These are phyloP conservation scores for Aspergillus viridinutans DNA, from an alignment of 2,329 filamentous ascomycete genomes.

Conservation along the genomic window DNA sequence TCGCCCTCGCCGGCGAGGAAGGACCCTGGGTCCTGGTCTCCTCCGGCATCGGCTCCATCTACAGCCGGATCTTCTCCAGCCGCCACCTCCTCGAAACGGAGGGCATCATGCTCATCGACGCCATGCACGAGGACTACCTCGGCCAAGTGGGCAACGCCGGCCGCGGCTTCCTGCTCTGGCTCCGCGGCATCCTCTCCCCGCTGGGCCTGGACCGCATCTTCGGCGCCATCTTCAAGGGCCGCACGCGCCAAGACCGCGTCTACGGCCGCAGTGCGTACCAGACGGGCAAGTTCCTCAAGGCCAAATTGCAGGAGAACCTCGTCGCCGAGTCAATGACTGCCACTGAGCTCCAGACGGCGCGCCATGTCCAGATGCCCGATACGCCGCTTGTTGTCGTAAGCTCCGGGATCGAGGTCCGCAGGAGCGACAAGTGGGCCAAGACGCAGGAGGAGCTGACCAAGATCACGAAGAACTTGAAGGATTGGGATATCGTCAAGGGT, in stretches of 20 bases:
- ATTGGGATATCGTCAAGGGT: conserved; percentile 82
- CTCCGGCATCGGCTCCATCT: conserved; percentile 80
- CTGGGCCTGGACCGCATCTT: conserved; percentile 76
- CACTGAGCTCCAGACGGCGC: conserved; percentile 73
- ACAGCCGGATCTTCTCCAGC: conserved; percentile 85
- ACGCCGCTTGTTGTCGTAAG: conserved; percentile 77
- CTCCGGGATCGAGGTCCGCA: conserved; percentile 67
- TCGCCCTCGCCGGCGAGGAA: conserved; percentile 72
- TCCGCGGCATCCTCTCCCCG: conserved; percentile 78
- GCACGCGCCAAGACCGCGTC: conserved; percentile 75
- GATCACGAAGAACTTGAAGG: conserved; percentile 71
- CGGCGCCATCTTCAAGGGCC: conserved; percentile 76
- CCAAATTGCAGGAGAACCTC: conserved; percentile 86
- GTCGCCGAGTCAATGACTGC: conserved; percentile 80
- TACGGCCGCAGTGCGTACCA: conserved; percentile 78
- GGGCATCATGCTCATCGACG: conserved; percentile 81
- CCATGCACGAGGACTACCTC: conserved; percentile 83
- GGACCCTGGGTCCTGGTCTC: conserved; percentile 88
- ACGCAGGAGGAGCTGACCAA: conserved; percentile 81
- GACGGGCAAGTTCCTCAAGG: conserved; percentile 78
- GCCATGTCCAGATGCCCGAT: conserved; percentile 71
- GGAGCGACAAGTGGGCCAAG: conserved; percentile 68
- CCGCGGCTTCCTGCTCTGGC: conserved; percentile 81
- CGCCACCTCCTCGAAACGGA: conserved; percentile 70
- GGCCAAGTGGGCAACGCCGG: conserved; percentile 59